Percentiles rank a stretch among this genome's conserved stretches.
phyloP scores from a whole-genome alignment of 1,284 basidiomycete genomes.

The Amylostereum areolatum region DNA sequence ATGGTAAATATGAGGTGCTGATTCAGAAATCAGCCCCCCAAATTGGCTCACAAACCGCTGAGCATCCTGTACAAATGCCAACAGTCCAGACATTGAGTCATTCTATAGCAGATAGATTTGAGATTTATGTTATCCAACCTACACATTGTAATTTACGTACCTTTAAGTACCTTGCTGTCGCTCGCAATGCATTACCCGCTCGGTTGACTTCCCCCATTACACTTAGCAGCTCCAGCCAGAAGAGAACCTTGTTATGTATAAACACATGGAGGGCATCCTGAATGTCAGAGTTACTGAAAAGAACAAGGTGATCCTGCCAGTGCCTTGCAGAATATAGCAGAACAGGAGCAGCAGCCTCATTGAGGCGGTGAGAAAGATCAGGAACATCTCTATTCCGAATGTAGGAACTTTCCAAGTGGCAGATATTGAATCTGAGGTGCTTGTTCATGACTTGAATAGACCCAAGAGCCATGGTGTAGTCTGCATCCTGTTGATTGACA shows the following conservation, averaged over 20 bases:
- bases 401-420: slow-evolving; percentile 8
- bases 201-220: neutral
- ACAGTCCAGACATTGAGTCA: no score
- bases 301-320: slow-evolving; percentile 11
- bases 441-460: slow-evolving; percentile 3
- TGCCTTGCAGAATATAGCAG: slow-evolving; percentile 9
- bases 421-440: slow-evolving; percentile 12
- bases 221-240: slow-evolving; percentile 15
- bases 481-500: slow-evolving; percentile 1
- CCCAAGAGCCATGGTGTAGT: slow-evolving; percentile 1
- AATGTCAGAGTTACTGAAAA: neutral
- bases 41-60: slow-evolving; percentile 1
- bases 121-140: no score
- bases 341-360: neutral
- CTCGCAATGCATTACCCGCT: neutral
- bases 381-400: slow-evolving; percentile 8
- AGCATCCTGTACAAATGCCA: no score
- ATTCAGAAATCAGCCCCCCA: neutral
- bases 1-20: slow-evolving; percentile 12
- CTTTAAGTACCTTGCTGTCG: neutral
- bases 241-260: slow-evolving; percentile 8
- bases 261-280: slow-evolving; percentile 1
- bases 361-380: neutral
- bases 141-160: neutral
- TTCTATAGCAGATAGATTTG: no score